phyloP scores from a whole-genome alignment of 768 basidiomycete species.

The Suillus brevipes region DNA sequence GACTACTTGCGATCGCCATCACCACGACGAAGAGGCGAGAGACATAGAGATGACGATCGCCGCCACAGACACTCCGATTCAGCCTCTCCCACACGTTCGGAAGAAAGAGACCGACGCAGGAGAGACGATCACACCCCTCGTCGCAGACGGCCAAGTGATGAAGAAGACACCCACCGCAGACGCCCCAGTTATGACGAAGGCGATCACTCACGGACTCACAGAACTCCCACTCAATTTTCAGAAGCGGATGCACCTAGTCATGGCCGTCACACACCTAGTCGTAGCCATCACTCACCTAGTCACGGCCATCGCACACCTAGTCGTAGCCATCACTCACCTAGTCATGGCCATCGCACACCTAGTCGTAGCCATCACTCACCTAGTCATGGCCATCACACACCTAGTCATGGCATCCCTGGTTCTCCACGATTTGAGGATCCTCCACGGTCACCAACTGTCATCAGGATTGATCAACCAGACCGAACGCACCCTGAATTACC shows the following conservation, averaged over 20 bases:
- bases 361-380: conserved; percentile 3
- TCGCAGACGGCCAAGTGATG: conserved; percentile 16
- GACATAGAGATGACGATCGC: not conserved
- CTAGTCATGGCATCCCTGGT: not conserved
- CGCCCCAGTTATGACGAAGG: conserved; percentile 14
- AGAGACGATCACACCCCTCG: not conserved
- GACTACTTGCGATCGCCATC: conserved; percentile 3
- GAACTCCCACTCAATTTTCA: conserved; percentile 7
- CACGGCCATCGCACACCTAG: conserved; percentile 3
- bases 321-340: conserved; percentile 3
- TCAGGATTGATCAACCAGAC: conserved; percentile 24
- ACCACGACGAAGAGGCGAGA: not conserved
- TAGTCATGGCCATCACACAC: conserved; percentile 4
- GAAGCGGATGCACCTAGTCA: conserved; percentile 14
- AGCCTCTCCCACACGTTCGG: not conserved
- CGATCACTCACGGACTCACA: conserved; percentile 15
- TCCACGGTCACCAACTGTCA: conserved; percentile 30
- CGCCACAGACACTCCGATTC: not conserved
- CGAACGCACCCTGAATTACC: not conserved
- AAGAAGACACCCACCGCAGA: conserved; percentile 16
- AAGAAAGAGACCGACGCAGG: conserved; percentile 5
- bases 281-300: conserved; percentile 1
- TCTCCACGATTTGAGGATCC: conserved; percentile 15
- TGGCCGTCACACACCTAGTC: conserved; percentile 1
- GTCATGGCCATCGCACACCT: conserved; percentile 1